phyloP scores from a whole-genome alignment of 2,329 filamentous ascomycete species.

The Thielaviopsis populi region DNA sequence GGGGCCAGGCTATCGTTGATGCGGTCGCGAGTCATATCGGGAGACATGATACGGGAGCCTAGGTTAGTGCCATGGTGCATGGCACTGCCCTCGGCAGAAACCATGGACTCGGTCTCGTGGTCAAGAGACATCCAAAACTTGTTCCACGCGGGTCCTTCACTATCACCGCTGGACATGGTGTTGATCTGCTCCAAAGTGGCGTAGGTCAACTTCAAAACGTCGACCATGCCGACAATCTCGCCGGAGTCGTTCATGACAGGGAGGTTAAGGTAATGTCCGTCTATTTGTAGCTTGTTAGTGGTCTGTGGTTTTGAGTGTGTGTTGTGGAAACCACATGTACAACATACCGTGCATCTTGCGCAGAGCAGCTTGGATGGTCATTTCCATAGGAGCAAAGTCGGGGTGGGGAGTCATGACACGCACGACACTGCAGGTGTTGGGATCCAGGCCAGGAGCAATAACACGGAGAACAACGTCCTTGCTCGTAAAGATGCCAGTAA shows the following conservation, averaged over 20 bases:
- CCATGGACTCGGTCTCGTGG: constrained; percentile 87
- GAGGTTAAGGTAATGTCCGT: constrained; percentile 94
- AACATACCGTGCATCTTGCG: constrained; percentile 94
- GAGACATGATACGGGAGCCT: constrained; percentile 62
- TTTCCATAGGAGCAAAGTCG: constrained; percentile 95
- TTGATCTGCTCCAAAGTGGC: constrained; percentile 96
- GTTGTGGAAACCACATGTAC: background rate
- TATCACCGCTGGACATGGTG: constrained; percentile 76
- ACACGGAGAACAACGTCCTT: constrained; percentile 97
- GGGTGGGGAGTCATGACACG: constrained; percentile 98
- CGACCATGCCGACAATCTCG: constrained; percentile 98
- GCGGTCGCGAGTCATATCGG: constrained; percentile 57
- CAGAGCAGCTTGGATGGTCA: constrained; percentile 95
- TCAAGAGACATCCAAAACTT: constrained; percentile 98
- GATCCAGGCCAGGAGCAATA: constrained; percentile 90
- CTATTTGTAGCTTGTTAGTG: constrained; percentile 31
- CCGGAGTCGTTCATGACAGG: constrained; percentile 96
- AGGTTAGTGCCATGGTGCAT: constrained; percentile 45
- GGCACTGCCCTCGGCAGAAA: constrained; percentile 70
- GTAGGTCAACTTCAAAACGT: constrained; percentile 95
- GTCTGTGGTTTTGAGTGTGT: background rate
- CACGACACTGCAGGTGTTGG: constrained; percentile 88
- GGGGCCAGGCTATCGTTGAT: constrained; percentile 73
- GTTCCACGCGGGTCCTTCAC: constrained; percentile 95
- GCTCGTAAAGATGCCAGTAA: constrained; percentile 98